phyloP scores from a whole-genome alignment of 2,329 filamentous ascomycete species.

The Chaetomium olivaceum region DNA sequence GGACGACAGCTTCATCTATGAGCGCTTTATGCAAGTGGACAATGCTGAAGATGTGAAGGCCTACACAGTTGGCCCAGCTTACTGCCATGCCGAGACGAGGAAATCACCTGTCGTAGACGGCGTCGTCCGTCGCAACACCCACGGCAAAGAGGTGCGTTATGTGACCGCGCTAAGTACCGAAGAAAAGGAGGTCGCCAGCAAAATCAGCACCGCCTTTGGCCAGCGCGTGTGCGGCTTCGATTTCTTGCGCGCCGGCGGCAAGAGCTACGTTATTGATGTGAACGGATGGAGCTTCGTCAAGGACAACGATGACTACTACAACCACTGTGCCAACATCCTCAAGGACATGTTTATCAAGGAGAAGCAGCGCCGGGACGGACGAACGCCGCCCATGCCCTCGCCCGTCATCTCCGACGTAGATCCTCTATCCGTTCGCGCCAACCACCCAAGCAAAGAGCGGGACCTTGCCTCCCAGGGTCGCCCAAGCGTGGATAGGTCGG shows the following conservation, averaged over 20 bases:
- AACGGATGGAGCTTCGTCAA: conserved; percentile 99
- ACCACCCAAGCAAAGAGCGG: conserved; percentile 35
- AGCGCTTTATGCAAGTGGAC: conserved; percentile 94
- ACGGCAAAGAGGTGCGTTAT: conserved; percentile 95
- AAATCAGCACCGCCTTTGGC: conserved; percentile 88
- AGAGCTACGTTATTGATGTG: conserved; percentile 97
- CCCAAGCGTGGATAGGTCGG: conserved; percentile 31
- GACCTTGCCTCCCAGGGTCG: conserved; percentile 32
- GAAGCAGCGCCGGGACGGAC: conserved; percentile 63
- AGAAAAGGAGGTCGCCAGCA: conserved; percentile 82
- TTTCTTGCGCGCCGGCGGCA: conserved; percentile 79
- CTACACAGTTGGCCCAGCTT: conserved; percentile 90
- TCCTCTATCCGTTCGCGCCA: conserved; percentile 41
- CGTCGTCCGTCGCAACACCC: conserved; percentile 90
- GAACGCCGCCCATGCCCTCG: conserved; percentile 57
- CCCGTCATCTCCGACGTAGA: conserved; percentile 45
- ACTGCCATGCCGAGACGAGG: conserved; percentile 94
- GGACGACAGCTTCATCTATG: conserved; percentile 87
- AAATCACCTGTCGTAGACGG: conserved; percentile 98
- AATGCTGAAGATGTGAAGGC: conserved; percentile 98
- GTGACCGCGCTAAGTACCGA: conserved; percentile 80
- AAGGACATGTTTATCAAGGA: conserved; percentile 86
- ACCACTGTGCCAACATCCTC: conserved; percentile 82
- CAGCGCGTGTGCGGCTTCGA: conserved; percentile 97
- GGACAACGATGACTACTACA: conserved; percentile 98